A percentile compares a stretch with the other conserved stretches of the same genome.
phyloP scores from a whole-genome alignment of 805 yeast genomes.

The Yarrowia sp. region DNA sequence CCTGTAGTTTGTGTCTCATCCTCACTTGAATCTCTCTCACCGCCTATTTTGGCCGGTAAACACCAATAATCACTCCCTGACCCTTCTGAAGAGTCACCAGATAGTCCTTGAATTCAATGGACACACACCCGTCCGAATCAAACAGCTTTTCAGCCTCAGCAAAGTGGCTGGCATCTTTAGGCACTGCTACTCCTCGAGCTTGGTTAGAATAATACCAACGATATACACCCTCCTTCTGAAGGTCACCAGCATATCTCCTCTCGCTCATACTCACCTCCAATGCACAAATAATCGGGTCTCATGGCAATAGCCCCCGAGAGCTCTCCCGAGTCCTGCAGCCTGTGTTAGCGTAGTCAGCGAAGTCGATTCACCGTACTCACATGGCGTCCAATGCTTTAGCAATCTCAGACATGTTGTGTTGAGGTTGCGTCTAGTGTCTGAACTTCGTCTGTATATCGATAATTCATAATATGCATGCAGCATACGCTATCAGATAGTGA shows the following conservation, averaged over 20 bases:
- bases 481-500: background rate
- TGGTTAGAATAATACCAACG: background rate
- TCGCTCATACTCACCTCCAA: conserved; percentile 26
- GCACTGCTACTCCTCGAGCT: conserved; percentile 32
- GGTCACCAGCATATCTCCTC: no score
- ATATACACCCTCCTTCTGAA: no score
- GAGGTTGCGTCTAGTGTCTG: no score
- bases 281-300: conserved; percentile 36
- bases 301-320: conserved; percentile 34
- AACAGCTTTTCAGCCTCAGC: conserved; percentile 17
- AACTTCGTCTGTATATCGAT: no score
- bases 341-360: conserved; percentile 5
- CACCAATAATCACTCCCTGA: conserved; percentile 27
- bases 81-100: conserved; percentile 35
- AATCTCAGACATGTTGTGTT: conserved; percentile 35
- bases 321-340: conserved; percentile 35
- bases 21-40: background rate
- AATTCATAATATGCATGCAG: conserved; percentile 5
- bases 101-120: conserved; percentile 22
- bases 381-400: conserved; percentile 31
- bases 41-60: conserved; percentile 23
- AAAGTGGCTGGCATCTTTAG: conserved; percentile 33
- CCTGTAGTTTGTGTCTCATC: background rate
- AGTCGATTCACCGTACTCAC: background rate
- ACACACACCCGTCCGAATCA: conserved; percentile 11